Percentiles rank a stretch among this genome's conserved stretches.
Evolutionary conservation across 441 rosid genomes (phyloP).

Genomic region (Raphanus hybrid): DNA sequence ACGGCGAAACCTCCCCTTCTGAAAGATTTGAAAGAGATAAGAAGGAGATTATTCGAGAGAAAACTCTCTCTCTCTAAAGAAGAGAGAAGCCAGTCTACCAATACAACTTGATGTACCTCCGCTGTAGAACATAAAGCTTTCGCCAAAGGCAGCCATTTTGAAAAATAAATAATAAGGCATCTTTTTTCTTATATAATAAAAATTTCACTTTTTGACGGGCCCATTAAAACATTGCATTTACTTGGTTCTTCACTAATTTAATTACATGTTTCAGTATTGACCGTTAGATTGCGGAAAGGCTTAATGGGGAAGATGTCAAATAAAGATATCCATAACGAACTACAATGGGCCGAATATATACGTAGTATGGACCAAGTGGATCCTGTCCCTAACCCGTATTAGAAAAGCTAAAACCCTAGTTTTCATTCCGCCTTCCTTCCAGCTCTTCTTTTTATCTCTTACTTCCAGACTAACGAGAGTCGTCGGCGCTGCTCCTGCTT

Average conservation of each 20-base stretch:
- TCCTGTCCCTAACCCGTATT: neutral
- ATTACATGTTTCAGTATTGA: neutral
- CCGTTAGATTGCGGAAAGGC: neutral
- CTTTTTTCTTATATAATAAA: too few relatives aligned
- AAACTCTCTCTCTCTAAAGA: too few relatives aligned
- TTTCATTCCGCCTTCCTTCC: neutral
- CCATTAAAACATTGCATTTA: too few relatives aligned
- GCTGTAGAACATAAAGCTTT: too few relatives aligned
- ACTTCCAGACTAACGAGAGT: neutral
- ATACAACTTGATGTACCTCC: too few relatives aligned
- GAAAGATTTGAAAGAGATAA: too few relatives aligned
- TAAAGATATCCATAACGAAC: neutral
- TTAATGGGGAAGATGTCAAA: neutral
- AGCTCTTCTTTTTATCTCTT: neutral
- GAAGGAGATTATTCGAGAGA: too few relatives aligned
- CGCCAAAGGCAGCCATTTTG: too few relatives aligned
- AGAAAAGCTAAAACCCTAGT: constrained; percentile 35
- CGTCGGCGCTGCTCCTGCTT: constrained; percentile 28
- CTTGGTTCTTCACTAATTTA: neutral
- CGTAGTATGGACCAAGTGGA: neutral
- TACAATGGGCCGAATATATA: neutral
- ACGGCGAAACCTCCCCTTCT: too few relatives aligned
- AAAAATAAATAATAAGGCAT: too few relatives aligned
- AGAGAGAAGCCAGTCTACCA: too few relatives aligned
- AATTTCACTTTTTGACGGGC: too few relatives aligned